Evolutionary conservation across 148 eudicot genomes (phyloP), one percentile per base, ranked within the genome.

Genomic region (Persicaria tinctoria): DNA sequence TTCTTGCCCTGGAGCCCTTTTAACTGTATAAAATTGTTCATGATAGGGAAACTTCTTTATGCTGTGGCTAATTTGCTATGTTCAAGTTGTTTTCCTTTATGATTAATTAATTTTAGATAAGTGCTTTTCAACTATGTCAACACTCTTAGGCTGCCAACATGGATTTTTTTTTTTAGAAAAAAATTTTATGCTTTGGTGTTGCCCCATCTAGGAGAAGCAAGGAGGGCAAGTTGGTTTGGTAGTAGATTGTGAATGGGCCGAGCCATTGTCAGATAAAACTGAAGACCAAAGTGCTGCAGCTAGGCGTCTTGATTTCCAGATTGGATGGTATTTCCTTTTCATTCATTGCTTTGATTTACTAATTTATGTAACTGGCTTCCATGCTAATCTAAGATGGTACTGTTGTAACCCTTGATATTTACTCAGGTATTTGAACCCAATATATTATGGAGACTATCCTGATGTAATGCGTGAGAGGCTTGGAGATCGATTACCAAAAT

Each of bases 201-300:
- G 51, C 45, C 74, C 68, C 7, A 55, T 70, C 6, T 53, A 91
- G 93, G 87, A 86, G 50, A 77, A 76, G 71, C 97, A 89, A 88
- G 88, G 89, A 27, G 97, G 97, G 72, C 84, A 89, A 77, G 80
- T 91, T 72, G 97, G 93, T 45, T 71, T 91, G 64, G 88, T 82
- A 41, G 78, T 86, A 60, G 97, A 91, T 82, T 91, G 97, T 84
- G 97, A 91, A 86, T 89, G 97, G 97, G 83, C 92, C 0, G 97
- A 89, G 84, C 74, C 97, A 80, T 72, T 88, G 69, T 82, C 97
- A 50, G 90, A 88, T 57, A 88, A 79, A 41, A 62, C 59, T 68
- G 97, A 91, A 82, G 97, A 91, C 76, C 84, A 77, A 82, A 72
- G 18, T 38, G 97, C 97, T 75, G 92, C 93, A 62, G 81, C 85